Percentiles rank a stretch among this genome's conserved stretches.
Evolutionary conservation across 2,329 filamentous ascomycete genomes (phyloP).

Genomic region (Aspergillus bombycis): DNA sequence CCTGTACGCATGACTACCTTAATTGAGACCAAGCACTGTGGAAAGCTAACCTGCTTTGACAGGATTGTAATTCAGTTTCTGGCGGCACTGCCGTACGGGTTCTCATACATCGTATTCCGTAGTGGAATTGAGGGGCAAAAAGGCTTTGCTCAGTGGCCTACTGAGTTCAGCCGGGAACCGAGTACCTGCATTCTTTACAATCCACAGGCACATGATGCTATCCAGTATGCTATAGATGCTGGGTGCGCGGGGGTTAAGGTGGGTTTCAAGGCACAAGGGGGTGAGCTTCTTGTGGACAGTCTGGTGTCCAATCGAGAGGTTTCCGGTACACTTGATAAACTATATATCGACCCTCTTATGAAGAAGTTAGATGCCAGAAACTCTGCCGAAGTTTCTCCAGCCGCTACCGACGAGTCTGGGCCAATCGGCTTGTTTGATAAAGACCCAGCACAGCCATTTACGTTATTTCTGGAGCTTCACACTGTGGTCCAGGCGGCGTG

Average conservation of each 20-base stretch:
- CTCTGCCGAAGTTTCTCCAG: neutral
- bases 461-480: constrained; percentile 29
- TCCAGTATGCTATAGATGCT: constrained; percentile 25
- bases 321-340: constrained; percentile 22
- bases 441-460: constrained; percentile 20
- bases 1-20: constrained; percentile 16
- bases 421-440: constrained; percentile 15
- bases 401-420: neutral
- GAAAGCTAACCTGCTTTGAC: neutral
- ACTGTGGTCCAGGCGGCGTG: constrained; percentile 20
- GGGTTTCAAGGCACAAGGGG: constrained; percentile 29
- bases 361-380: constrained; percentile 19
- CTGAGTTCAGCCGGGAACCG: constrained; percentile 16
- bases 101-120: constrained; percentile 20
- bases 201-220: constrained; percentile 22
- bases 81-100: constrained; percentile 21
- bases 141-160: constrained; percentile 17
- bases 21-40: too few species aligned
- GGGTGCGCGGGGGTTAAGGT: constrained; percentile 32
- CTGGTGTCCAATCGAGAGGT: neutral
- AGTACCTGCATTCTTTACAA: constrained; percentile 27
- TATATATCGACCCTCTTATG: constrained; percentile 29
- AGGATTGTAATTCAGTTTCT: constrained; percentile 28
- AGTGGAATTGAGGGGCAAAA: constrained; percentile 9
- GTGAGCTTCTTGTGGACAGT: constrained; percentile 27